Percentiles rank a stretch among this genome's conserved stretches.
These are phyloP conservation scores for Globisporangium cylindrosporum DNA, from an alignment of 352 stramenopile species.

Conservation along the genomic window DNA sequence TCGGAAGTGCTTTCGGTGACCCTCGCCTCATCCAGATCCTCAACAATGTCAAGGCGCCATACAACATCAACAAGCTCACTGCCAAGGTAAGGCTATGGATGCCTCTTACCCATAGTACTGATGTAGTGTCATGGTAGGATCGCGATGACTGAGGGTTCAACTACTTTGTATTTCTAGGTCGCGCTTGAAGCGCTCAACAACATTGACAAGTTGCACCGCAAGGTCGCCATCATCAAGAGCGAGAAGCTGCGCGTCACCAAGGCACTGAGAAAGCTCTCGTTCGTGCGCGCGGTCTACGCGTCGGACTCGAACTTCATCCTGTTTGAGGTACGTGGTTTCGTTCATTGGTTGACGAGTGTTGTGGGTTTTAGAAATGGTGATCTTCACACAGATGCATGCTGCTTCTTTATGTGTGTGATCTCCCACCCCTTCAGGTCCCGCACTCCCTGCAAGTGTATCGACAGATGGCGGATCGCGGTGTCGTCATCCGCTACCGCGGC, in stretches of 20 bases:
- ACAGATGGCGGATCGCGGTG: slow-evolving; percentile 88
- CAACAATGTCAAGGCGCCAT: slow-evolving; percentile 99
- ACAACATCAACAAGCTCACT: slow-evolving; percentile 98
- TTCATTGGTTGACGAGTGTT: not conserved
- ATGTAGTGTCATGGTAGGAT: not conserved
- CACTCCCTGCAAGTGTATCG: slow-evolving; percentile 94
- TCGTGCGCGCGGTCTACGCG: slow-evolving; percentile 92
- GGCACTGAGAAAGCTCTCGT: slow-evolving; percentile 86
- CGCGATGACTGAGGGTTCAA: not conserved
- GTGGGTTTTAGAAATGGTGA: not conserved
- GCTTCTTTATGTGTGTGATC: slow-evolving; percentile 1
- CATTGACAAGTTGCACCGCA: slow-evolving; percentile 47
- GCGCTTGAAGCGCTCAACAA: slow-evolving; percentile 65
- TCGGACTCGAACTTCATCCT: slow-evolving; percentile 98
- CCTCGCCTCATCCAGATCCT: slow-evolving; percentile 95
- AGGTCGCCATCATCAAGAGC: slow-evolving; percentile 69
- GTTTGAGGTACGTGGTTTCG: slow-evolving; percentile 74
- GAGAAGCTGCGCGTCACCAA: slow-evolving; percentile 84
- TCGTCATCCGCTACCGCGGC: slow-evolving; percentile 96
- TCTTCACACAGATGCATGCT: slow-evolving; percentile 2
- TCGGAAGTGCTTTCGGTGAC: slow-evolving; percentile 91
- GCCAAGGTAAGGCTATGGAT: slow-evolving; percentile 42
- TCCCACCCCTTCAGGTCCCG: slow-evolving; percentile 43
- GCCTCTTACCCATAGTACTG: not conserved
- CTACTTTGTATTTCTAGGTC: slow-evolving; percentile 26